Percentiles rank a stretch among this genome's conserved stretches.
Conservation (phyloP, 2,329 filamentous ascomycete species). For the Scedosporium boydii region DNA sequence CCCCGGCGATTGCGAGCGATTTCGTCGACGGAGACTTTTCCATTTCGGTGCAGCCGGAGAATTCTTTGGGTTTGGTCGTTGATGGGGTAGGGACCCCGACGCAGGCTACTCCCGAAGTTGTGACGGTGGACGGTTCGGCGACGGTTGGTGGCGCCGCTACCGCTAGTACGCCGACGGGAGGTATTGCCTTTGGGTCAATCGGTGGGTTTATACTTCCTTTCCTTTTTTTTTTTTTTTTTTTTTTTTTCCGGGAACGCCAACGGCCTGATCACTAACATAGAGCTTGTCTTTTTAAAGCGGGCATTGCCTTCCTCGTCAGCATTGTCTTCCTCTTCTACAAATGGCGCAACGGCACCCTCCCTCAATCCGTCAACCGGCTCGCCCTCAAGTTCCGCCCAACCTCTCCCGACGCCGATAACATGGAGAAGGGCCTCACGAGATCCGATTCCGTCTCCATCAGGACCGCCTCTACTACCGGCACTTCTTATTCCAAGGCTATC, state of each 20-base stretch:
- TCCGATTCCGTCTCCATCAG: background rate
- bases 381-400: conserved; percentile 2
- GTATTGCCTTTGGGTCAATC: conserved; percentile 5
- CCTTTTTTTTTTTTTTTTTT: too few species aligned
- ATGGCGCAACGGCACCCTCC: conserved; percentile 7
- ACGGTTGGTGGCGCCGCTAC: background rate
- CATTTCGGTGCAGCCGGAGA: background rate
- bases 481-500: background rate
- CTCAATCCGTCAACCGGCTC: background rate
- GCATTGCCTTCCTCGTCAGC: conserved; percentile 7
- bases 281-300: too few species aligned
- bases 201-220: background rate
- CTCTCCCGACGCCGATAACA: conserved; percentile 2
- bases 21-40: background rate
- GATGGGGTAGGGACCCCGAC: background rate
- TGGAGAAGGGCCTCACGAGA: conserved; percentile 4
- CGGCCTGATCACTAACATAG: too few species aligned
- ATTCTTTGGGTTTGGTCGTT: background rate
- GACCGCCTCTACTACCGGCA: background rate
- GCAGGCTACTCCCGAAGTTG: background rate
- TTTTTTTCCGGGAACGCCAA: too few species aligned
- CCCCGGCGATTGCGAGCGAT: background rate
- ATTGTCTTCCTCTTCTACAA: conserved; percentile 7
- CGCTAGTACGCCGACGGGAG: background rate
- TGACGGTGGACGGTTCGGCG: background rate